A percentile compares a stretch with the other conserved stretches of the same genome.
These are phyloP conservation scores for Aquilaria agallochum DNA, from an alignment of 441 rosid species.

Conservation along the genomic window DNA sequence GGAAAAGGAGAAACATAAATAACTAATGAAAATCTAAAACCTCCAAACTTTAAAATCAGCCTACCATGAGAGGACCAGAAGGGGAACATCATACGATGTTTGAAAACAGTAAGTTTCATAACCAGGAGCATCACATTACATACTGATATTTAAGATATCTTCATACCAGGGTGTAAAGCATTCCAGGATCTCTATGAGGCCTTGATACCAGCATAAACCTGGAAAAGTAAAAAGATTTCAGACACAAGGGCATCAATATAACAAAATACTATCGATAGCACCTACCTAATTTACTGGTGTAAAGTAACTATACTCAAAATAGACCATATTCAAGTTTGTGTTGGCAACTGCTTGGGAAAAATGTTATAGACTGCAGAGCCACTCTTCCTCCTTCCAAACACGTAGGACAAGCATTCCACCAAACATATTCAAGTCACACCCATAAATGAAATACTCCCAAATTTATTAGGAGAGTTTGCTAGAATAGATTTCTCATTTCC, in stretches of 20 bases:
- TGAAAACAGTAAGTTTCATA: no score
- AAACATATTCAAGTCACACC: background rate
- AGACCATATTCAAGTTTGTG: background rate
- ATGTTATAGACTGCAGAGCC: background rate
- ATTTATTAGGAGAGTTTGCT: no score
- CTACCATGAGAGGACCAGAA: no score
- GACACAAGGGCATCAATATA: background rate
- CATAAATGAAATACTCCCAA: background rate
- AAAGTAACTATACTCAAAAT: background rate
- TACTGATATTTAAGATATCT: constrained; percentile 1
- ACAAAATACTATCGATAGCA: constrained; percentile 3
- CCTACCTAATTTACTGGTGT: background rate
- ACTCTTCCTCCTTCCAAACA: background rate
- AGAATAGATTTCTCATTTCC: no score
- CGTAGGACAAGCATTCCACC: background rate
- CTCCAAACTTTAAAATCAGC: no score
- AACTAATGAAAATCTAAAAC: no score
- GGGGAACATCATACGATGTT: no score
- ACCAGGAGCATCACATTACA: no score
- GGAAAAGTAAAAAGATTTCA: constrained; percentile 13
- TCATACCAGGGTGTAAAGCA: constrained; percentile 60
- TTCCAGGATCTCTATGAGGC: constrained; percentile 57
- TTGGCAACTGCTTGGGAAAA: background rate
- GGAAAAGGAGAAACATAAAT: background rate
- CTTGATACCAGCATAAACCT: constrained; percentile 74